A percentile compares a stretch with the other conserved stretches of the same genome.
Evolutionary conservation across 2,329 filamentous ascomycete genomes (phyloP).

Genomic region (Scleromitrula shiraiana): DNA sequence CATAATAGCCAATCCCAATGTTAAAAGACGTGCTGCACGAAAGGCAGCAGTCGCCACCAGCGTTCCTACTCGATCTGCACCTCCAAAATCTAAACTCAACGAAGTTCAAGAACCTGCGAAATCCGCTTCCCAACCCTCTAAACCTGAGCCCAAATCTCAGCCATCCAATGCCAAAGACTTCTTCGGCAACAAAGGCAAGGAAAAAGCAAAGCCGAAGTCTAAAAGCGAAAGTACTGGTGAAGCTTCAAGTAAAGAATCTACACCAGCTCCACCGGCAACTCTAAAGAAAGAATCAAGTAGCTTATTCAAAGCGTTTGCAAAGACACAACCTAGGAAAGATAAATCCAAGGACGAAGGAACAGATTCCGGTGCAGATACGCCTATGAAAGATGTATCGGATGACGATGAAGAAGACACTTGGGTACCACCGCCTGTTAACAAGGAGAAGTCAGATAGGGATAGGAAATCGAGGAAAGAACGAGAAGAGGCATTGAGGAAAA

Average conservation of each 20-base stretch:
- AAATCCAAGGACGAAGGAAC: conserved; percentile 36
- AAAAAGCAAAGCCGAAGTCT: conserved; percentile 15
- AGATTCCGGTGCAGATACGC: conserved; percentile 36
- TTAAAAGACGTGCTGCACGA: conserved; percentile 41
- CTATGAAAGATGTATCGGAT: conserved; percentile 49
- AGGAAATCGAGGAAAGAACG: conserved; percentile 49
- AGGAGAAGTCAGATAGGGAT: conserved; percentile 26
- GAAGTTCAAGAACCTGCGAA: conserved; percentile 13
- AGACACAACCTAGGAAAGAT: conserved; percentile 57
- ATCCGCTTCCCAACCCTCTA: conserved; percentile 2
- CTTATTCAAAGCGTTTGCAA: conserved; percentile 76
- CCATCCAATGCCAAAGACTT: conserved; percentile 30
- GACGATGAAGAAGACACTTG: conserved; percentile 43
- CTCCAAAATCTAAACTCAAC: conserved; percentile 7
- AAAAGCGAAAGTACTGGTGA: conserved; percentile 9
- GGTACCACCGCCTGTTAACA: conserved; percentile 29
- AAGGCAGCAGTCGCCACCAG: conserved; percentile 25
- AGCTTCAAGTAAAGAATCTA: conserved; percentile 13
- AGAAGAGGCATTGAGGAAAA: conserved; percentile 57
- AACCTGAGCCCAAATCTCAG: conserved; percentile 20
- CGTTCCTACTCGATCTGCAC: conserved; percentile 11
- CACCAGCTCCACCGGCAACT: conserved; percentile 20
- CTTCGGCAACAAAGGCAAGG: conserved; percentile 31
- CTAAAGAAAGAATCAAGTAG: conserved; percentile 54
- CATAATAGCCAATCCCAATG: conserved; percentile 64